Percentiles rank a stretch among this genome's conserved stretches.
These are phyloP conservation scores for Heterobasidion irregulare DNA, from an alignment of 1,284 basidiomycete genomes.

Conservation along the genomic window DNA sequence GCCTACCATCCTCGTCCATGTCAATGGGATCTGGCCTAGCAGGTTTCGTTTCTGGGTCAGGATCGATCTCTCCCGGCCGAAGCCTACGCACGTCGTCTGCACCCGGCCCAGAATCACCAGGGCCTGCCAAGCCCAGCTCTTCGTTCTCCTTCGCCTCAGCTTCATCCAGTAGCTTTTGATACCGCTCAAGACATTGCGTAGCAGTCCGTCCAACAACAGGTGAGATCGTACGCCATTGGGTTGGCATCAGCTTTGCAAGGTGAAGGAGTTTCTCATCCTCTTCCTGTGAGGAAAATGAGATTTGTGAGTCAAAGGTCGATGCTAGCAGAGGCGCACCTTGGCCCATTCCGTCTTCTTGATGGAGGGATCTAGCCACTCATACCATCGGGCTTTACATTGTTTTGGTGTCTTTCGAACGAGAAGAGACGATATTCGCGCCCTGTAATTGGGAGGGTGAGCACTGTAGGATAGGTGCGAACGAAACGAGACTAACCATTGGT, in stretches of 20 bases:
- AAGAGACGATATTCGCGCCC: conserved; percentile 97
- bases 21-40: conserved; percentile 98
- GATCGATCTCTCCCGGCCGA: conserved; percentile 96
- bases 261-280: conserved; percentile 99
- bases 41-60: conserved; percentile 97
- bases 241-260: conserved; percentile 98
- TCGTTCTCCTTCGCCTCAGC: conserved; percentile 93
- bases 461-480: not conserved
- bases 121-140: conserved; percentile 84
- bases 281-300: conserved; percentile 36
- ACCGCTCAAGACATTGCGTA: conserved; percentile 96
- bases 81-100: conserved; percentile 87
- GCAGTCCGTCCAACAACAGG: conserved; percentile 99
- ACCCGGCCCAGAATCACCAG: conserved; percentile 74
- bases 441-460: conserved; percentile 19
- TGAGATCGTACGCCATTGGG: conserved; percentile 99
- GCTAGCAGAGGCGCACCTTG: conserved; percentile 48
- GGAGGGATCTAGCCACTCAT: conserved; percentile 99
- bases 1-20: conserved; percentile 96
- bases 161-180: conserved; percentile 96
- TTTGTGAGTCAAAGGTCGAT: not conserved
- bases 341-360: conserved; percentile 99
- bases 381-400: conserved; percentile 99
- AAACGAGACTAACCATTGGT: conserved; percentile 65
- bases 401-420: conserved; percentile 98